These are phyloP conservation scores for Pelargonium citronellum DNA, from an alignment of 441 rosid genomes.

Conservation along the genomic window DNA sequence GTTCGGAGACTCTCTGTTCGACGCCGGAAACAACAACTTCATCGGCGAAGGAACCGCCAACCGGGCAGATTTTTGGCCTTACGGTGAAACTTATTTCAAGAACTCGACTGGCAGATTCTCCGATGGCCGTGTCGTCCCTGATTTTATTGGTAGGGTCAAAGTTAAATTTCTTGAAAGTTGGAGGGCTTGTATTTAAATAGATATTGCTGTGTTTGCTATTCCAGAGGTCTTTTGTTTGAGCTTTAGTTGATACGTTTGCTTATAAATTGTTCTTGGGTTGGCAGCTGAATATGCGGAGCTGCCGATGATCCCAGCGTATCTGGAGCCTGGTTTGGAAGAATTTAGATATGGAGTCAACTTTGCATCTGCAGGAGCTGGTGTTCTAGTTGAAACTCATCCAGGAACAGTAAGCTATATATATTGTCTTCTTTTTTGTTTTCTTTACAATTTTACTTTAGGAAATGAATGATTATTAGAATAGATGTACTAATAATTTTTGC, in stretches of 20 bases:
- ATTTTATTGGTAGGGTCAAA: slow-evolving; percentile 7
- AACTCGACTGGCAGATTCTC: slow-evolving; percentile 5
- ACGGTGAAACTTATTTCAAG: slow-evolving; percentile 11
- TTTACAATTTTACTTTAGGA: not conserved
- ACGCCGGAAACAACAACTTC: slow-evolving; percentile 9
- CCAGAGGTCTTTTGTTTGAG: no score
- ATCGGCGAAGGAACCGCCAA: not conserved
- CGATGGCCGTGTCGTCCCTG: slow-evolving; percentile 10
- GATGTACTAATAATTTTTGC: no score
- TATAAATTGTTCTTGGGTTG: no score
- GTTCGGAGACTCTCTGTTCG: slow-evolving; percentile 8
- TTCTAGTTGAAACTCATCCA: not conserved
- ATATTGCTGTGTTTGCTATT: no score
- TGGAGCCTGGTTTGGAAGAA: not conserved
- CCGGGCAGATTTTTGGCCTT: not conserved
- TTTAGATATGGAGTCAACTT: not conserved
- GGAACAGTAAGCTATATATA: not conserved
- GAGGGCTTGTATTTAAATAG: not conserved
- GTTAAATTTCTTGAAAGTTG: not conserved
- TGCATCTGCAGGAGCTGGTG: slow-evolving; percentile 3
- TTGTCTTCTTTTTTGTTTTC: not conserved
- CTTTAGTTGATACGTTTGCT: no score
- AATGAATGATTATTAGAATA: no score
- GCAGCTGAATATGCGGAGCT: not conserved
- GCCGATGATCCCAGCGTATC: not conserved